Base-by-base conservation (phyloP, 2,329 filamentous ascomycete genomes). In the Colletotrichum falcatum region DNA sequence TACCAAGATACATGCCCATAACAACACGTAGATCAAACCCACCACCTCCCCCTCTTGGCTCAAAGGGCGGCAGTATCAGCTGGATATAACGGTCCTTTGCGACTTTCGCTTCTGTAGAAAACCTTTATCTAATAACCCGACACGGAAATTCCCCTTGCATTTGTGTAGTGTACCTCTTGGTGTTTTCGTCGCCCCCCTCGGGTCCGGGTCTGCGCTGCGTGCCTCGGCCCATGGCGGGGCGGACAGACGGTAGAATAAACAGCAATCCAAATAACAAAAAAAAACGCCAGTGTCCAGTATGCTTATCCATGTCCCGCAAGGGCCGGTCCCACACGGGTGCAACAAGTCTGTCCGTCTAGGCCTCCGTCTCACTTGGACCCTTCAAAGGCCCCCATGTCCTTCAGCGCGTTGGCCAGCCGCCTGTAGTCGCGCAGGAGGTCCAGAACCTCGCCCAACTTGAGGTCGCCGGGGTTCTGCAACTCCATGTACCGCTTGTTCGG, bases 401-500 rank as follows among this genome's bases (percentile, higher is more conserved):
- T 89, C 67, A 95, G 78, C 11, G 88, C 88, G 35, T 84, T 84
- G 0, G 92, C 92, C 56, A 95, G 81, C 63, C 93, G 85, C 75
- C 92, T 88, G 76, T 95, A 95, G 78, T 95, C 93, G 65, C 89
- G 86, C 28, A 95, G 80, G 59, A 95, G 81, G 66, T 92, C 88
- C 30, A 91, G 81, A 23, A 95, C 90, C 75, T 95, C 93, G n/a
- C 89, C 88, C 33, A 95, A 83, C 65, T 86, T 90, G 35, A 95
- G 83, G 56, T 95, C 92, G 0, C 87, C 87, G 0, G 91, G 90
- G 77, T 90, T 90, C 75, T 92, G 86, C 66, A 92, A 79, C 74
- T 94, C 91, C 83, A 95, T 86, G 78, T 95, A 95, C 61, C 90
- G 88, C 78, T 90, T 88, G 73, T 91, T 90, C 0, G 92, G 92